Evolutionary conservation across 2,329 filamentous ascomycete species (phyloP), one percentile per base, ranked within the genome.

Genomic region (Colletotrichum orbiculare): DNA sequence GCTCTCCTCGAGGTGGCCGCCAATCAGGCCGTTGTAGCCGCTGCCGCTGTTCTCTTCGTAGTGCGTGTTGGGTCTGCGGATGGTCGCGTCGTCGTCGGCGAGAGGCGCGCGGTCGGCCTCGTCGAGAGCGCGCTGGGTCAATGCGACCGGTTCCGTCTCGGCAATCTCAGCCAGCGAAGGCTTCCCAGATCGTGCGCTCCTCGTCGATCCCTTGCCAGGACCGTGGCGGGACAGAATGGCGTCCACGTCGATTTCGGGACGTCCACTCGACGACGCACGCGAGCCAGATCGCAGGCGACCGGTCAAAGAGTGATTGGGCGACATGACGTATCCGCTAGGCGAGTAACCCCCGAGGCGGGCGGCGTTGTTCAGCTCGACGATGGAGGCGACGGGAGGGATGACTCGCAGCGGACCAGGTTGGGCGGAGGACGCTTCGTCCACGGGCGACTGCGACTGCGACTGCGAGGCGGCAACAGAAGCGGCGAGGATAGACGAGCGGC

Each of bases 321-420:
- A 91, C 77, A 90, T 88, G 67, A 92, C 79, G 75, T 87, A 91
- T 17, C 83, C 89, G 42, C 81, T 86, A 2, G 90, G 89, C 33
- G 89, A 91, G 76, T 91, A 92, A 37, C 89, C 90, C 35, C 90
- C 89, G 73, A 87, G 85, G 53, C 90, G 83, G 11, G 90, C 90
- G 38, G 86, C 82, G 67, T 77, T 87, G 73, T 92, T 92, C 41
- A 89, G 85, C 59, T 91, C 89, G 55, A 92, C 82, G 66, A 92
- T 91, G n/a, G 90, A 91, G 68, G 81, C 78, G 35, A 82, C 76
- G 53, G 81, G 79, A 33, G 85, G 86, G 38, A 83, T 74, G 66
- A 83, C 81, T 35, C 83, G 78, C 8, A 65, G 58, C 54, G 77
- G 74, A 35, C 79, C 53, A 59, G 61, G 56, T 43, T 43, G 42